A percentile compares a stretch with the other conserved stretches of the same genome.
phyloP scores from a whole-genome alignment of 2,329 filamentous ascomycete species.

The Phyllosticta citribraziliensis region DNA sequence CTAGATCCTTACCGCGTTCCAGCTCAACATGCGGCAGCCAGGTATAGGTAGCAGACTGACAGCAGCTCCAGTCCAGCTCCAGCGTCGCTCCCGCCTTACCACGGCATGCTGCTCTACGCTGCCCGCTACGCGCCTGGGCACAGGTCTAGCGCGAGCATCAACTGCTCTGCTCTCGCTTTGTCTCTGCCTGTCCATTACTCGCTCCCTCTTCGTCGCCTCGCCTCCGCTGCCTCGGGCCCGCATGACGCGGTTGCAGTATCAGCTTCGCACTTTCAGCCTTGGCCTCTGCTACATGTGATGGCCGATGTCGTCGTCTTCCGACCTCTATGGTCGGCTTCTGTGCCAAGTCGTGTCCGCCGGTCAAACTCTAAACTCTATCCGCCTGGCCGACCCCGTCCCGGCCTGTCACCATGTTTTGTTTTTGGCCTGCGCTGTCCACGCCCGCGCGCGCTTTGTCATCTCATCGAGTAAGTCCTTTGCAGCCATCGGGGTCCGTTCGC shows the following conservation, averaged over 20 bases:
- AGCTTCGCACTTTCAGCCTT: not conserved
- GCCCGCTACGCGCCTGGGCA: not conserved
- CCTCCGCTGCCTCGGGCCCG: not conserved
- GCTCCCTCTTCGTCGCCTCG: not conserved
- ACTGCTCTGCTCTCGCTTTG: not conserved
- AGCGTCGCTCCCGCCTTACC: not conserved
- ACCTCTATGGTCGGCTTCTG: not conserved
- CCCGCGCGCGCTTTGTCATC: not conserved
- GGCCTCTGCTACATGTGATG: not conserved
- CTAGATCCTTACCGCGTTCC: not conserved
- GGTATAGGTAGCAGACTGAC: not conserved
- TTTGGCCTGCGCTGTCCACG: not conserved
- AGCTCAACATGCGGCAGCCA: not conserved
- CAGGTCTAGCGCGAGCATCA: not conserved
- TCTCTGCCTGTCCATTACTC: not conserved
- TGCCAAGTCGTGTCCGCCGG: not conserved
- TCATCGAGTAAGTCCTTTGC: not conserved
- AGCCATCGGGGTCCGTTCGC: not conserved
- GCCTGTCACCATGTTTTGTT: not conserved
- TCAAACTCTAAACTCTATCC: not conserved
- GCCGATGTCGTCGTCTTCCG: not conserved
- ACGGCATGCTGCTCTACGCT: not conserved
- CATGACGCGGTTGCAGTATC: not conserved
- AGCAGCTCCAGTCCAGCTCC: not conserved
- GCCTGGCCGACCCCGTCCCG: not conserved